Conservation (phyloP, 371 early-diverging fungal genomes). For the Rhizopus microsporus region DNA sequence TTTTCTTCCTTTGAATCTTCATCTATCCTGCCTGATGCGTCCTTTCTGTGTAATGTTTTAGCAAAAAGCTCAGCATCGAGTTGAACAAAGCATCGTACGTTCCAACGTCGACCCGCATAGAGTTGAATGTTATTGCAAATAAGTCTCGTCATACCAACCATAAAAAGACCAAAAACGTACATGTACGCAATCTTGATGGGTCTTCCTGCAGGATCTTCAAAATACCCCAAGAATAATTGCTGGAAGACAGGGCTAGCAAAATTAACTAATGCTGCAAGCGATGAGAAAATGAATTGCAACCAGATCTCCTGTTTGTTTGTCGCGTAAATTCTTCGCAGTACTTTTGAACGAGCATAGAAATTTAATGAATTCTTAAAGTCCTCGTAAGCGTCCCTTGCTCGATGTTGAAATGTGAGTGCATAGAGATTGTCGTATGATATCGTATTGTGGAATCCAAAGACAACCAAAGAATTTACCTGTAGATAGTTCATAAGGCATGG, state of each 20-base stretch:
- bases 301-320: slow-evolving; percentile 29
- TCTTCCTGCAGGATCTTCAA: slow-evolving; percentile 27
- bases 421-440: slow-evolving; percentile 31
- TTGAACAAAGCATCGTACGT: slow-evolving; percentile 47
- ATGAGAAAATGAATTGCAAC: slow-evolving; percentile 39
- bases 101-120: slow-evolving; percentile 52
- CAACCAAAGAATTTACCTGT: slow-evolving; percentile 38
- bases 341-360: slow-evolving; percentile 3
- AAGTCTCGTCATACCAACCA: slow-evolving; percentile 37
- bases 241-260: slow-evolving; percentile 49
- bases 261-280: slow-evolving; percentile 28
- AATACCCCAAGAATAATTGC: slow-evolving; percentile 42
- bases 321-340: slow-evolving; percentile 27
- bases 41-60: slow-evolving; percentile 52
- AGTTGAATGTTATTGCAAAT: slow-evolving; percentile 45
- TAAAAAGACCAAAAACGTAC: slow-evolving; percentile 49
- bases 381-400: slow-evolving; percentile 24
- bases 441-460: slow-evolving; percentile 29
- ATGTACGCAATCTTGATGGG: slow-evolving; percentile 43
- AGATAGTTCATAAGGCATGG: background rate
- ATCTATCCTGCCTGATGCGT: slow-evolving; percentile 47
- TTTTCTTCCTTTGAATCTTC: slow-evolving; percentile 9
- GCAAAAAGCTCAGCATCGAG: slow-evolving; percentile 55
- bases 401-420: slow-evolving; percentile 35
- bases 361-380: slow-evolving; percentile 23